Base-by-base conservation (phyloP, 2,329 filamentous ascomycete genomes). In the Colletotrichum chlorophyti region DNA sequence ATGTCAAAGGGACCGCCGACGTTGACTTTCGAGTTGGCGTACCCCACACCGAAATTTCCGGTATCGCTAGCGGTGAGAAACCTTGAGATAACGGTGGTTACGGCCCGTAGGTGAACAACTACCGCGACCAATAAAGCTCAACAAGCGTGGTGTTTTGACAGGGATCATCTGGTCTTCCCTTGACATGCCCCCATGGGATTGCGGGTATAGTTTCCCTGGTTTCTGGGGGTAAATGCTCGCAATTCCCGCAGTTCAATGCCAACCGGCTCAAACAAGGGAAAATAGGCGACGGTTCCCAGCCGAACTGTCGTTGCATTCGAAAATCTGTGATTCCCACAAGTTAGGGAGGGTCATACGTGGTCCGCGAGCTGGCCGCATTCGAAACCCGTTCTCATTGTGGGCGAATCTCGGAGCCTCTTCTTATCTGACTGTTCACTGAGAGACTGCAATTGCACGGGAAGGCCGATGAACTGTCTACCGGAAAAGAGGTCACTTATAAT, bases 31-130 rank as follows among this genome's bases (percentile, higher is more conserved):
- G 57, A 51, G 24, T 11, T 40, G 43, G 9, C 4, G 21, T 43
- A 40, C 51, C 51, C 51, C 51, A 57, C 51, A 59, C 51, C 43
- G 51, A 55, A 55, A 55, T 45, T 45, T 57, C 57, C 57, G 51
- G 37, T 59, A 59, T 57, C 55, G 55, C 37, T 57, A 35, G 43
- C 51, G 51, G 51, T 40, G 21, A 45, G n/a, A n/a, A n/a, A n/a
- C n/a, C n/a, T n/a, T n/a, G n/a, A 57, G 57, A 59, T 50, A 59
- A 43, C 24, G 15, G 41, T 14, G 46, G 37, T 19, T 37, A 49
- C 42, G 50, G 31, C 21, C 24, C 50, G 31, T 17, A 32, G 24
- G 46, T 34, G 31, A 45, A 54, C 31, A n/a, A n/a, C n/a, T n/a
- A n/a, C n/a, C n/a, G 37, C 7, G 10, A 31, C 38, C 19, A 49